phyloP scores from a whole-genome alignment of 495 filamentous ascomycete genomes.

The Aspergillus sclerotioniger region DNA sequence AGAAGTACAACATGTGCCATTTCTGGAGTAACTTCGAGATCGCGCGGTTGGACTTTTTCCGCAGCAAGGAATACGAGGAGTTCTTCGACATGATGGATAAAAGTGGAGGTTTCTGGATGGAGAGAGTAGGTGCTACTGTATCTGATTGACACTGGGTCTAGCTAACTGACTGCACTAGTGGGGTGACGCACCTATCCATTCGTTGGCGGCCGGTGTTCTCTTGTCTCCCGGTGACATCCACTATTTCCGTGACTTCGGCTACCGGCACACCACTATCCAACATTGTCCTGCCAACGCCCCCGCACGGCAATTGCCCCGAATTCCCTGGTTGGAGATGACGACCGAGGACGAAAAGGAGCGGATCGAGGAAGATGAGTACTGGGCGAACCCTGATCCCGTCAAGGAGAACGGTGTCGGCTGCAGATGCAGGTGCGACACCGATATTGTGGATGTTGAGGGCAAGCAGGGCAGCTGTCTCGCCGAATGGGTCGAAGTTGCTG shows the following conservation, averaged over 20 bases:
- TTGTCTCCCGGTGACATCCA: constrained; percentile 83
- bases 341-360: constrained; percentile 83
- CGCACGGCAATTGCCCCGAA: constrained; percentile 76
- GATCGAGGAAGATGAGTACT: constrained; percentile 94
- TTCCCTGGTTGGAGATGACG: constrained; percentile 80
- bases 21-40: constrained; percentile 99
- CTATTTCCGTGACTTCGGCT: constrained; percentile 99
- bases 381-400: constrained; percentile 79
- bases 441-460: constrained; percentile 95
- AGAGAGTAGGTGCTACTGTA: constrained; percentile 66
- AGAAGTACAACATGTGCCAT: constrained; percentile 99
- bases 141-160: constrained; percentile 13
- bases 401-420: constrained; percentile 98
- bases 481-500: constrained; percentile 98
- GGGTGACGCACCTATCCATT: constrained; percentile 99
- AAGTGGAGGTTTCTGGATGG: constrained; percentile 98
- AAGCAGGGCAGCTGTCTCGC: constrained; percentile 92
- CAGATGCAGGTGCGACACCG: constrained; percentile 96
- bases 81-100: constrained; percentile 99
- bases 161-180: constrained; percentile 57
- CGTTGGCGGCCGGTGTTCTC: constrained; percentile 87
- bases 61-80: constrained; percentile 93
- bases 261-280: constrained; percentile 97
- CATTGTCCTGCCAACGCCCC: constrained; percentile 98
- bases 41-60: constrained; percentile 89